Evolutionary conservation across 352 stramenopile genomes (phyloP), one percentile per base, ranked within the genome.

Genomic region (Nothophytophthora sp.): DNA sequence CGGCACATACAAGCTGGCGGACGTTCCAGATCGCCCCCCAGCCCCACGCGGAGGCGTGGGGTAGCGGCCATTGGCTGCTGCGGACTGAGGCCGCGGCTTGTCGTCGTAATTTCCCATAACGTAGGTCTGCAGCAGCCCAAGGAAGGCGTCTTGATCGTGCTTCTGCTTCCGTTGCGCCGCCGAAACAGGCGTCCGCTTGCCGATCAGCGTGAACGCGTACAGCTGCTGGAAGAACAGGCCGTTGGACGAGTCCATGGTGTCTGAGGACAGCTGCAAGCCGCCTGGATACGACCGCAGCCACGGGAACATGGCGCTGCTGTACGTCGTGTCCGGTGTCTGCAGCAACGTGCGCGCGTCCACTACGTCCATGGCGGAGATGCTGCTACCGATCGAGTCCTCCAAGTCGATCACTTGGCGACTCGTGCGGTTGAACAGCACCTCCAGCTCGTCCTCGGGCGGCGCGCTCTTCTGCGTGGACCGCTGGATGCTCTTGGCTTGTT

Each of bases 141-240:
- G 46, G 50, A 92, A 91, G 0, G 68, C 38, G 8, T 87, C 79
- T n/a, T 84, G 50, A 43, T 81, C 76, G 10, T 89, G 55, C 34
- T 86, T 76, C 46, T 85, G 54, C 25, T 84, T 83, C 13, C 66
- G 68, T 46, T 82, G 62, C 8, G 58, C 60, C 15, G 60, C 75
- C 12, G 59, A 64, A 33, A 73, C 49, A 2, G 74, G 68, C 16
- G 69, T 80, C 5, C 73, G 72, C 29, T 84, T 82, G 2, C 81
- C 83, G 43, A 93, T 88, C 18, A 92, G 41, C 12, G 76, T 86
- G 54, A 89, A 91, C 8, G 83, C 83, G 51, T 91, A 90, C 2
- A 93, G 57, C 51, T 93, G 83, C 64, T 93, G 83, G 66, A 92
- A 93, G 47, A 93, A 93, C 6, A 93, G 63, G 0, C 78, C 81